Conservation (phyloP, 1,139 yeast species). For the Kodamaea sp. region DNA sequence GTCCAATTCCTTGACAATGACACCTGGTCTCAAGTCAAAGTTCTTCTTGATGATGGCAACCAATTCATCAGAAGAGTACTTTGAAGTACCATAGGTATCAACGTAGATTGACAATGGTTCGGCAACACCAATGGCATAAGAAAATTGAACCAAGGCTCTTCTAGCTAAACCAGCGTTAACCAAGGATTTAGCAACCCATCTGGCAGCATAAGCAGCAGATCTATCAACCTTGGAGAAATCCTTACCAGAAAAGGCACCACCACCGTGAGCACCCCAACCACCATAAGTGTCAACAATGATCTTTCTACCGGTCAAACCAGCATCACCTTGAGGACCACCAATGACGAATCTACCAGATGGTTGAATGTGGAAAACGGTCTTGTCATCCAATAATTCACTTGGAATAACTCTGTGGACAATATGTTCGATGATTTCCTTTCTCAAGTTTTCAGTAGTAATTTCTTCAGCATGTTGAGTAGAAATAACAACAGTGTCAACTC, state of each 20-base stretch:
- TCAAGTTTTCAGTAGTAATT: slow-evolving; percentile 87
- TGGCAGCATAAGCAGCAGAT: slow-evolving; percentile 99
- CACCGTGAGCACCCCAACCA: slow-evolving; percentile 99
- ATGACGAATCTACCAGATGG: slow-evolving; percentile 99
- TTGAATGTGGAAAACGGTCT: slow-evolving; percentile 96
- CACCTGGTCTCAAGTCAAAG: slow-evolving; percentile 99
- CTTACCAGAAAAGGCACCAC: slow-evolving; percentile 99
- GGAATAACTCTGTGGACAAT: slow-evolving; percentile 92
- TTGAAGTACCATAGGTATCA: slow-evolving; percentile 96
- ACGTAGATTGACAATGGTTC: slow-evolving; percentile 97
- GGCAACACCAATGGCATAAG: slow-evolving; percentile 99
- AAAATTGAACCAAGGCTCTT: slow-evolving; percentile 97
- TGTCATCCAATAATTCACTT: slow-evolving; percentile 83
- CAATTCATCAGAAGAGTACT: slow-evolving; percentile 81
- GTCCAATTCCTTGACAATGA: slow-evolving; percentile 91
- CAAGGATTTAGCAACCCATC: slow-evolving; percentile 99
- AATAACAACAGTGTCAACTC: slow-evolving; percentile 97
- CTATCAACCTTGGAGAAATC: slow-evolving; percentile 99
- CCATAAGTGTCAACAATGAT: slow-evolving; percentile 99
- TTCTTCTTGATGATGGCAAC: slow-evolving; percentile 87
- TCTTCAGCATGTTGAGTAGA: slow-evolving; percentile 98
- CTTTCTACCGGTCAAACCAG: slow-evolving; percentile 99
- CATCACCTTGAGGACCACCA: slow-evolving; percentile 99
- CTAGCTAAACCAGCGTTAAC: slow-evolving; percentile 92
- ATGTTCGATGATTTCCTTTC: slow-evolving; percentile 71